Evolutionary conservation across 768 basidiomycete genomes (phyloP), one percentile per base, ranked within the genome.

Genomic region (Tulasnella calospora): DNA sequence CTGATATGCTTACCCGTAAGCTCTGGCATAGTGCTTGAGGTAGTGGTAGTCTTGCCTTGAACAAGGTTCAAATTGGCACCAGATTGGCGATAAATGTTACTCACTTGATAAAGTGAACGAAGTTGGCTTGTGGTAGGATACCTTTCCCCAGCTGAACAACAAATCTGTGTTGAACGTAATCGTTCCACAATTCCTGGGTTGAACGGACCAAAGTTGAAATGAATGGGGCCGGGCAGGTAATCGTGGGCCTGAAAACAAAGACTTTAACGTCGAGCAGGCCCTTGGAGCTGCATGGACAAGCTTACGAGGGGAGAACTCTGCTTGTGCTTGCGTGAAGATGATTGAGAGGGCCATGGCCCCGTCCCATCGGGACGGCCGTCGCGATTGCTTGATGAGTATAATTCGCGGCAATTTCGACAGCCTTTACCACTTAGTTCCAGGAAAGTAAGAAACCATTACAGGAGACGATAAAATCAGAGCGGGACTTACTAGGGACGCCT

Each of bases 51-150:
- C 94, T 81, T 95, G 94, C 81, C 92, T 94, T 80, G 2, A 33
- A 75, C 13, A 12, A 27, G 23, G 46, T 38, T 40, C 23, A 27
- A 36, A 7, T 30, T 55, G 10, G 46, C 10, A 41, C 36, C 15
- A 19, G 44, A 33, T 75, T 2, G 71, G 7, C 30, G 71, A 41
- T 19, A 8, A n/a, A 67, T 30, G 17, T 23, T 23, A 80, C 90
- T 73, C 78, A 94, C 93, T 91, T 92, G 84, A 97, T 91, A 83
- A 96, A 98, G 82, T 95, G 91, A 19, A 92, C 82, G 83, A 97
- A 98, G 30, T 87, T 85, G n/a, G 89, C 86, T 51, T 84, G 85
- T 0, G 89, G 86, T 2, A 96, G 88, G 0, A 89, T 91, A 0
- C 94, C 95, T 73, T 87, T 84, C 0, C 92, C 95, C 0, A 98